These are phyloP conservation scores for Aspergillus spinulosporus DNA, from an alignment of 2,329 filamentous ascomycete species.

Conservation along the genomic window DNA sequence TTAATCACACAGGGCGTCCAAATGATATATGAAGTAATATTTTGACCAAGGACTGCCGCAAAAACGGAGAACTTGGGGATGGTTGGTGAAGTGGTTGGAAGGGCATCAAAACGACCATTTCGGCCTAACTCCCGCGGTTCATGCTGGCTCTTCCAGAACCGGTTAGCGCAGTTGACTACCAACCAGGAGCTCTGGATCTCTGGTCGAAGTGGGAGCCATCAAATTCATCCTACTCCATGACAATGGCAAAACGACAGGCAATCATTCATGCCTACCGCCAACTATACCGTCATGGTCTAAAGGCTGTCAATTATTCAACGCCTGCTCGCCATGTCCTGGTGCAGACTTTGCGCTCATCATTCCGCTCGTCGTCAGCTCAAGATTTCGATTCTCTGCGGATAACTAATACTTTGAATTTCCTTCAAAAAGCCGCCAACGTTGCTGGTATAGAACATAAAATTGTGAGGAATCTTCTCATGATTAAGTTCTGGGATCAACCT, in stretches of 20 bases:
- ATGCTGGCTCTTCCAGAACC: conserved; percentile 20
- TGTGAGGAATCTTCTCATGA: conserved; percentile 46
- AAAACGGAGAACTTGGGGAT: conserved; percentile 3
- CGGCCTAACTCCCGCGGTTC: conserved; percentile 25
- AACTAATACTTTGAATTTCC: conserved; percentile 49
- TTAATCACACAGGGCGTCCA: background rate
- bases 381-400: conserved; percentile 44
- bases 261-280: conserved; percentile 58
- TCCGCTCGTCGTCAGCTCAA: conserved; percentile 37
- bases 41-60: background rate
- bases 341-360: conserved; percentile 44
- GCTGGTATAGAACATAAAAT: conserved; percentile 50
- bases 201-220: too few relatives aligned
- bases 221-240: too few relatives aligned
- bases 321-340: conserved; percentile 58
- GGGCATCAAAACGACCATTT: conserved; percentile 22
- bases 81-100: conserved; percentile 9
- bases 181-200: too few relatives aligned
- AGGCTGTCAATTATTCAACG: conserved; percentile 58
- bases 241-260: conserved; percentile 25
- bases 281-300: conserved; percentile 55
- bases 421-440: conserved; percentile 41
- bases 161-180: conserved; percentile 19
- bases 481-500: conserved; percentile 46
- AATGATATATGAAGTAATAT: background rate